Evolutionary conservation across 495 filamentous ascomycete genomes (phyloP).

Genomic region (Geoglossum glabrum): DNA sequence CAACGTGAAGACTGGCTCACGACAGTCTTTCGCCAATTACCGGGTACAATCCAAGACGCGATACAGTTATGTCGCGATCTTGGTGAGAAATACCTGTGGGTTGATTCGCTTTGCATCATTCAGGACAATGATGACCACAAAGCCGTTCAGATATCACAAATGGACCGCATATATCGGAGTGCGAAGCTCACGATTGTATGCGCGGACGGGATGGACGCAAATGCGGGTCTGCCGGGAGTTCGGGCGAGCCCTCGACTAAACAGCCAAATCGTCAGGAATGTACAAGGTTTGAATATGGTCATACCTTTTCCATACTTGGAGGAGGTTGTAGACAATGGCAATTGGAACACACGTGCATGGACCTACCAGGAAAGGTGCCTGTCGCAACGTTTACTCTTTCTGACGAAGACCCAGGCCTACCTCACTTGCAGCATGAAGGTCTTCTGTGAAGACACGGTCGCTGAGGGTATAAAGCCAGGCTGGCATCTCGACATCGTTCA

Average conservation of each 20-base stretch:
- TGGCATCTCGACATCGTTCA: background rate
- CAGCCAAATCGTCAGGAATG: background rate
- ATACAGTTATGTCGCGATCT: constrained; percentile 3
- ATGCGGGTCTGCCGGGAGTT: background rate
- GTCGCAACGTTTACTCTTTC: background rate
- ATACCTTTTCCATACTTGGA: background rate
- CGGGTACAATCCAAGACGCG: constrained; percentile 4
- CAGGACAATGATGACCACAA: constrained; percentile 11
- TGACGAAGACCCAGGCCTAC: background rate
- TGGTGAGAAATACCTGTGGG: constrained; percentile 14
- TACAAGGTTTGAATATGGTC: background rate
- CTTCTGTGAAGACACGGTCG: background rate
- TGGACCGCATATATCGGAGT: constrained; percentile 10
- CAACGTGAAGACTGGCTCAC: background rate
- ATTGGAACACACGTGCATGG: background rate
- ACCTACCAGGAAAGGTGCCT: background rate
- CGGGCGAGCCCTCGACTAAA: background rate
- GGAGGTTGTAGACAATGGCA: background rate
- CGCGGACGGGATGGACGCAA: background rate
- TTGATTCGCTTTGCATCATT: constrained; percentile 17
- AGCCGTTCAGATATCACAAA: constrained; percentile 8
- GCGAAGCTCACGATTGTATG: constrained; percentile 9
- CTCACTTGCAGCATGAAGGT: background rate
- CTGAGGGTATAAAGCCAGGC: background rate
- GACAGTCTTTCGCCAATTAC: background rate